These are phyloP conservation scores for Coffea humblotiana DNA, from an alignment of 305 asterid genomes.

Conservation along the genomic window DNA sequence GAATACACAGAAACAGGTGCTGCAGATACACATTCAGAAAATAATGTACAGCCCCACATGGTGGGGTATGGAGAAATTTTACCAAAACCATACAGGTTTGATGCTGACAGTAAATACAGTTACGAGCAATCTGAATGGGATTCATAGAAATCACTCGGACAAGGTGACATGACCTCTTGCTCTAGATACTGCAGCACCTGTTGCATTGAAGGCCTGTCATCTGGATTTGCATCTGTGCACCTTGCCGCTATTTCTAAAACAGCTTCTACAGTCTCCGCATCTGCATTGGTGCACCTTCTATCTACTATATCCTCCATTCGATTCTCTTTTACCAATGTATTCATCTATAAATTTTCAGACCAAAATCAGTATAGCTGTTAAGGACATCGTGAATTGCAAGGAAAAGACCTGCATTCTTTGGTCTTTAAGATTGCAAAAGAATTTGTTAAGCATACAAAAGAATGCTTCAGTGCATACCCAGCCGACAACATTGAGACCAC, in stretches of 20 bases:
- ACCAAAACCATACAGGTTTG: not conserved
- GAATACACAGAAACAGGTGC: conserved; percentile 13
- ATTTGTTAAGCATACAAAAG: not conserved
- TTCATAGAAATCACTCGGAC: conserved; percentile 73
- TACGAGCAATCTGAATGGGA: conserved; percentile 78
- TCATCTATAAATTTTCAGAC: conserved; percentile 48
- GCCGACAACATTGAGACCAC: conserved; percentile 87
- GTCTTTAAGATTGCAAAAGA: not conserved
- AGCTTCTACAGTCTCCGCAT: conserved; percentile 77
- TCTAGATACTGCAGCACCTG: conserved; percentile 84
- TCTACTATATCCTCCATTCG: conserved; percentile 70
- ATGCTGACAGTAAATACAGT: not conserved
- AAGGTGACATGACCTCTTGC: conserved; percentile 94
- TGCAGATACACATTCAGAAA: not conserved
- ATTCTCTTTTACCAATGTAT: conserved; percentile 63
- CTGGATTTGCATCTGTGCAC: conserved; percentile 83
- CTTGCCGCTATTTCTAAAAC: conserved; percentile 76
- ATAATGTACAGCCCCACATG: not conserved
- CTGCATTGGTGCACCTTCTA: conserved; percentile 65
- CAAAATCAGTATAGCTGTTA: not conserved
- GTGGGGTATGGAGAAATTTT: not conserved
- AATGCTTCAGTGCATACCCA: conserved; percentile 57
- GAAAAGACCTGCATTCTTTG: not conserved
- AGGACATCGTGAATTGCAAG: not conserved
- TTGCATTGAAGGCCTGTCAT: conserved; percentile 86